Conservation (phyloP, 176 grass and related monocot genomes). For the Cenchrus americanus region DNA sequence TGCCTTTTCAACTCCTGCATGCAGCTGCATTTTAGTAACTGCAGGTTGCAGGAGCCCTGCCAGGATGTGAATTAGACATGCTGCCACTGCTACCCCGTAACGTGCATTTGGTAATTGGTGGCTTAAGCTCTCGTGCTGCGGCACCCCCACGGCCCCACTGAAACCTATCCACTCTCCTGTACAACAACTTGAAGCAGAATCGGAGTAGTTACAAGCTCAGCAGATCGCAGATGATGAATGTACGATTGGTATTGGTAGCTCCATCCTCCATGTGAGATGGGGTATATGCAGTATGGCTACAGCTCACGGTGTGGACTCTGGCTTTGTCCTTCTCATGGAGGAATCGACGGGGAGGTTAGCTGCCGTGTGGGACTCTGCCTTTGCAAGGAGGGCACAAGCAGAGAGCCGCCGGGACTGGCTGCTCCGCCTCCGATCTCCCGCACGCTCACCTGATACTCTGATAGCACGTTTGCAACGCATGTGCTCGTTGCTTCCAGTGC, state of each 20-base stretch:
- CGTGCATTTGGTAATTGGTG: not conserved
- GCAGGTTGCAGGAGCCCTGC: not conserved
- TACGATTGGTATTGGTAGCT: not conserved
- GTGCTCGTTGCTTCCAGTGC: not conserved
- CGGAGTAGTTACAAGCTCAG: not conserved
- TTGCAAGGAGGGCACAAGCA: not conserved
- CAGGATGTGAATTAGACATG: not conserved
- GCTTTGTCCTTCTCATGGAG: not conserved
- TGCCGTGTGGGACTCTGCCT: not conserved
- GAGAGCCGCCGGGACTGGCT: not conserved
- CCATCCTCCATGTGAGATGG: constrained; percentile 30
- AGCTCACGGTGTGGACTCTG: not conserved
- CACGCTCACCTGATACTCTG: not conserved
- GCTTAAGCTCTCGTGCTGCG: no score
- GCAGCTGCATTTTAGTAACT: not conserved
- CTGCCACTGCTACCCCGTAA: not conserved
- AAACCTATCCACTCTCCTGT: no score
- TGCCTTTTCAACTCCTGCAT: not conserved
- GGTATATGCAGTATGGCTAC: not conserved
- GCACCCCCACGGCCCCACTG: not conserved
- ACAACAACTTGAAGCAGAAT: not conserved
- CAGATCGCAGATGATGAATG: not conserved
- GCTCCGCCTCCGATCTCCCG: not conserved
- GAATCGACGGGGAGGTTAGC: not conserved
- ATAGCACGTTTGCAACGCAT: not conserved